Base-by-base conservation (phyloP, 495 filamentous ascomycete genomes). In the Zalerion maritima region DNA sequence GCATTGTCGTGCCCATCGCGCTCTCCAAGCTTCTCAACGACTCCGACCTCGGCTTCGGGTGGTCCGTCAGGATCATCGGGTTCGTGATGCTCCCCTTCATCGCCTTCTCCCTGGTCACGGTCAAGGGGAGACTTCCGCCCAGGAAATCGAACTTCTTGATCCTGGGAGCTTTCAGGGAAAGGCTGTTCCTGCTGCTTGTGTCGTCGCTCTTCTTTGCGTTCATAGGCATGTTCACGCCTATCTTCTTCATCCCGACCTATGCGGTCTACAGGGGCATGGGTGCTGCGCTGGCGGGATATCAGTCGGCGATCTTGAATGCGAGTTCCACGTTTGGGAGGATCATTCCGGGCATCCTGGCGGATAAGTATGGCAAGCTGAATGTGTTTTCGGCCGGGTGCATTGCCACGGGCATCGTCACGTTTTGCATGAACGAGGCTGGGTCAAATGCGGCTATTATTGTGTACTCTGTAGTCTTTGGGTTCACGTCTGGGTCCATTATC, bases 221-320 rank as follows among this genome's bases (percentile, higher is more conserved):
- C 15, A 34, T 71, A 19, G 73, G 71, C 24, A 48, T 72, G 26
- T 70, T 66, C 28, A 54, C 54, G 2, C 73, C 72, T 1, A 41
- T 71, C 11, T 73, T 71, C 49, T 78, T 63, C 41, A 40, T 76
- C 3, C 55, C 66, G 0, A 45, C 58, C 0, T 75, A 73, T 37
- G 69, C 62, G 3, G 40, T 66, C 4, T 35, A 32, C 0, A 37
- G 49, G 4, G 66, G 68, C n/a, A 57, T 73, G 45, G 42, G 55
- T 3, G 19, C 44, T 4, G 51, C 52, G 4, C 43, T 75, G 1
- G 57, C 69, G 0, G 40, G 40, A 18, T 52, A 58, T 34, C 52
- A 64, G 13, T 34, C 67, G 5, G 49, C 60, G 1, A 64, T 75
- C 12, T 38, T 72, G 16, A 75, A 74, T 26, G 53, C 43, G 0